These are phyloP conservation scores for Nevesoporus exiguus DNA, from an alignment of 768 basidiomycete species.

Conservation along the genomic window DNA sequence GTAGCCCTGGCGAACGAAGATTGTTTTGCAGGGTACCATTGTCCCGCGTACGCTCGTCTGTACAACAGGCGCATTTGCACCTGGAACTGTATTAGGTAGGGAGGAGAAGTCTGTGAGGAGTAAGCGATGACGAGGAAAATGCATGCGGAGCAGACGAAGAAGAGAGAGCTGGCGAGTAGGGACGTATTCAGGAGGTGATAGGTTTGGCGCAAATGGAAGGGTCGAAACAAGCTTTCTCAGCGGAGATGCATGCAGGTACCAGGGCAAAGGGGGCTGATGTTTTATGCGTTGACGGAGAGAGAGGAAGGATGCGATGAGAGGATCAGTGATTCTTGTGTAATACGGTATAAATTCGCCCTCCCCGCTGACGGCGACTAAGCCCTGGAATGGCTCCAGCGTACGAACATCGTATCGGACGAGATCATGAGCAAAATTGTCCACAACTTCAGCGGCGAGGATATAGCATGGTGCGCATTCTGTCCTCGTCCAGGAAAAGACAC, in stretches of 20 bases:
- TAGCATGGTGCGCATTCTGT: conserved; percentile 83
- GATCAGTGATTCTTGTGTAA: conserved; percentile 82
- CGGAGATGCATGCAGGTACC: conserved; percentile 49
- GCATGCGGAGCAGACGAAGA: conserved; percentile 71
- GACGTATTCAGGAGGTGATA: conserved; percentile 84
- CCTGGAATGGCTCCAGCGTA: conserved; percentile 81
- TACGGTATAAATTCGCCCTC: conserved; percentile 80
- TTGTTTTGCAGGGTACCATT: conserved; percentile 85
- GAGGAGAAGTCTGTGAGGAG: conserved; percentile 90
- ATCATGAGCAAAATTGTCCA: conserved; percentile 99
- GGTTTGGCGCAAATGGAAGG: conserved; percentile 88
- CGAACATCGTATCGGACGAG: conserved; percentile 84
- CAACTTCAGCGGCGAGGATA: conserved; percentile 92
- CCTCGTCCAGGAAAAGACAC: conserved; percentile 81
- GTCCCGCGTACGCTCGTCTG: conserved; percentile 85
- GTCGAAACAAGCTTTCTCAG: conserved; percentile 63
- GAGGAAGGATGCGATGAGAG: conserved; percentile 77
- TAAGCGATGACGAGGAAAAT: conserved; percentile 92
- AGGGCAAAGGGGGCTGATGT: conserved; percentile 56
- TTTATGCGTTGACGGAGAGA: conserved; percentile 57
- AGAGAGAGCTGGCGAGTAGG: conserved; percentile 89
- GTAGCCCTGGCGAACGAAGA: conserved; percentile 91
- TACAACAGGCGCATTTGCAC: conserved; percentile 79
- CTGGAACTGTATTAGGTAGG: conserved; percentile 77
- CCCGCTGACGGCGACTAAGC: conserved; percentile 71